Evolutionary conservation across 352 stramenopile genomes (phyloP), one percentile per base, ranked within the genome.

Genomic region (Phytophthora colocasiae): DNA sequence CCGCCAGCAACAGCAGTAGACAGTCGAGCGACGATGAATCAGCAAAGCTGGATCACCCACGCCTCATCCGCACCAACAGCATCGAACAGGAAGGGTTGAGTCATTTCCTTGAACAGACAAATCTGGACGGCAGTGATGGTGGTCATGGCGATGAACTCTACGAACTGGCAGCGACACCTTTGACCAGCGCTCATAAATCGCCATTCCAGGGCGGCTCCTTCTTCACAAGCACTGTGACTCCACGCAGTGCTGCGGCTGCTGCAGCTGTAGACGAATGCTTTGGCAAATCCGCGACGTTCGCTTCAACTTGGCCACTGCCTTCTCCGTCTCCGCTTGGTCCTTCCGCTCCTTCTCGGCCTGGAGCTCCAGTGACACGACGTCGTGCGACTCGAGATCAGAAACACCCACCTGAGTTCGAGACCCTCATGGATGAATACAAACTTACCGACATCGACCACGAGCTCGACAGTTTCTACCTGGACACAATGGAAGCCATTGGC

Each of bases 371-470:
- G 4, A 38, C 44, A n/a, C 41, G 46, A 22, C 38, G 41, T 51
- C 59, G 56, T 9, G 63, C 78, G 6, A 77, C 67, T 31, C 60
- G 66, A 12, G 75, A 87, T 34, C 67, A 77, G 31, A 84, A 76
- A 59, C 75, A 78, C 39, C 60, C 76, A 41, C 75, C 78, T 8
- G 85, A 94, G 71, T 92, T 92, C 57, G 83, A 92, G 55, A 87
- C 75, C 32, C 71, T 91, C 36, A 72, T 86, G 41, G 81, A 91
- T 40, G 83, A 92, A 71, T 91, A 91, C 75, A 85, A 91, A 63
- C 81, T 92, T 50, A 87, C 81, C 6, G 84, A 93, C 73, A 90
- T 92, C 65, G 83, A 91, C 55, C 82, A 91, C 65, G 85, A 94
- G 71, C 78, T 94, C 47, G 81, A 92, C 63, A 92, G 66, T 43